A percentile compares a stretch with the other conserved stretches of the same genome.
These are phyloP conservation scores for Serendipita indica DNA, from an alignment of 768 basidiomycete genomes.

Conservation along the genomic window DNA sequence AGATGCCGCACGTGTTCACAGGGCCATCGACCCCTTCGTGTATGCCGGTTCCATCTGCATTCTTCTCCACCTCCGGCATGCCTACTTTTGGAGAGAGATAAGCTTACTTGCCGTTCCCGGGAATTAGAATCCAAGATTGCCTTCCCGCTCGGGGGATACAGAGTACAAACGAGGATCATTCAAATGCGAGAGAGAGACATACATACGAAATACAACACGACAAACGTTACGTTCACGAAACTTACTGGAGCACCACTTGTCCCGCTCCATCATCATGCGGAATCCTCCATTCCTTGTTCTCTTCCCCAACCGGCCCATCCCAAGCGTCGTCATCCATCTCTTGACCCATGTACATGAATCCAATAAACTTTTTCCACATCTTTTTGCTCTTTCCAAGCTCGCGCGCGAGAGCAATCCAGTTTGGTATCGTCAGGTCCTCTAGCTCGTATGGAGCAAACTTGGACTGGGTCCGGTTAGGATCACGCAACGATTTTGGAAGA, in stretches of 20 bases:
- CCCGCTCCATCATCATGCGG: background rate
- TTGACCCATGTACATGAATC: slow-evolving; percentile 59
- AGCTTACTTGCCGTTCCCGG: too few species aligned
- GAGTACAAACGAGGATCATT: background rate
- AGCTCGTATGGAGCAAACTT: slow-evolving; percentile 57
- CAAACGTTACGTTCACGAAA: background rate
- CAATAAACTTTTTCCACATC: slow-evolving; percentile 48
- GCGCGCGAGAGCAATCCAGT: slow-evolving; percentile 56
- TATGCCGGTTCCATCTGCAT: too few species aligned
- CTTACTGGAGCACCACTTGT: background rate
- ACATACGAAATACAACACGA: background rate
- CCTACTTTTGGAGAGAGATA: too few species aligned
- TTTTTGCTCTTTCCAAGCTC: slow-evolving; percentile 32
- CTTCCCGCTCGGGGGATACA: too few species aligned
- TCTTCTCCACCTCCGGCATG: too few species aligned
- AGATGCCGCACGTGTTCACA: too few species aligned
- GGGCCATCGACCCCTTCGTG: too few species aligned
- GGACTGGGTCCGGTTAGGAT: slow-evolving; percentile 25
- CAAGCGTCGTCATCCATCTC: slow-evolving; percentile 17
- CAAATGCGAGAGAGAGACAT: background rate
- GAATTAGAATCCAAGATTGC: too few species aligned
- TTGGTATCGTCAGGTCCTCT: slow-evolving; percentile 61
- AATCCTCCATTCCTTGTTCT: background rate
- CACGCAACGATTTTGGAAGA: slow-evolving; percentile 36
- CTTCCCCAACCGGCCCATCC: background rate